Evolutionary conservation across 306 rosid species (phyloP).

Genomic region (Rosa rugosa): DNA sequence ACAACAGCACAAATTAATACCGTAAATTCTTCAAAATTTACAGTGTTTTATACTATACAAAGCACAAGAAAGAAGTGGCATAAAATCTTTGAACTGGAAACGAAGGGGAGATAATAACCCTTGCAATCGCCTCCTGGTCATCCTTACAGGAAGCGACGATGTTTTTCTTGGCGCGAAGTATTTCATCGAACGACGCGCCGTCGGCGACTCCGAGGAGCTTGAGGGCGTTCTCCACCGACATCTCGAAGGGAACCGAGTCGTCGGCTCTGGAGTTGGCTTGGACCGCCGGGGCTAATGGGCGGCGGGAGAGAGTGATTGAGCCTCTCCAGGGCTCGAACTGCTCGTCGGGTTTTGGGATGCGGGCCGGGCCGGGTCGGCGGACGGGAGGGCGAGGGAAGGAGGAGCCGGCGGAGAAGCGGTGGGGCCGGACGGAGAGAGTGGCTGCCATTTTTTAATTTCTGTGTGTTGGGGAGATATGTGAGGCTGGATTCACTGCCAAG

Average conservation of each 20-base stretch:
- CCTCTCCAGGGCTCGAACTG: conserved; percentile 40
- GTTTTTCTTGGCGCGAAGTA: conserved; percentile 88
- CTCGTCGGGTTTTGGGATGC: conserved; percentile 25
- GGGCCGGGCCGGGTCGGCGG: conserved; percentile 25
- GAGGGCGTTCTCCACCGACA: conserved; percentile 89
- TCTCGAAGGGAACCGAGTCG: conserved; percentile 82
- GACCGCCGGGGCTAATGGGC: conserved; percentile 44
- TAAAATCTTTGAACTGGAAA: neutral
- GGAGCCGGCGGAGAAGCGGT: conserved; percentile 64
- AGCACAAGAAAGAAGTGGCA: no score
- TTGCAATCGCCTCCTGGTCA: conserved; percentile 66
- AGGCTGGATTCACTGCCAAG: conserved; percentile 32
- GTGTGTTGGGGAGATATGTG: conserved; percentile 17
- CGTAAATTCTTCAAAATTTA: no score
- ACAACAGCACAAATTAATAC: no score
- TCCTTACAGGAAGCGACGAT: conserved; percentile 71
- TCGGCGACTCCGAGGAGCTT: conserved; percentile 93
- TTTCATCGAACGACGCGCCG: conserved; percentile 84
- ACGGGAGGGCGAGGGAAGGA: conserved; percentile 40
- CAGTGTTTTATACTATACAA: no score
- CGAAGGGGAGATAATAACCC: conserved; percentile 38
- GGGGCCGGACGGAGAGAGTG: conserved; percentile 80
- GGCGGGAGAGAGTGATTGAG: conserved; percentile 23
- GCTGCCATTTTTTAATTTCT: conserved; percentile 70
- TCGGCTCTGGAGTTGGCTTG: conserved; percentile 79